A percentile compares a stretch with the other conserved stretches of the same genome.
phyloP scores from a whole-genome alignment of 225 moss, liverwort and hornwort genomes.

The Marchantia polymorpha region DNA sequence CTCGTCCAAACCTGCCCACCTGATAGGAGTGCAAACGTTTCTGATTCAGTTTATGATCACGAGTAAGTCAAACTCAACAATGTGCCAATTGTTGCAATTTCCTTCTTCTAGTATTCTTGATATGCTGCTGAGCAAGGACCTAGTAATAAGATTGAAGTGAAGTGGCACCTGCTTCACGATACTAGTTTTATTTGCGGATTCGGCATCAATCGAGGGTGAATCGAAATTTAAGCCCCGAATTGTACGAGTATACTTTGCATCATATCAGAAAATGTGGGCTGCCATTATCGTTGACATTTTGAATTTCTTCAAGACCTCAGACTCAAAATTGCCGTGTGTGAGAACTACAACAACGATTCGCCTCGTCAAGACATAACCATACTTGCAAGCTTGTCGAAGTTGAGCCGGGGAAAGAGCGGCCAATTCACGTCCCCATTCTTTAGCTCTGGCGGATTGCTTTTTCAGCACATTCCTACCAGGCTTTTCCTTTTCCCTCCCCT shows the following conservation, averaged over 20 bases:
- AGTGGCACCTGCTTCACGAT: too few relatives aligned
- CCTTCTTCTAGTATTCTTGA: not conserved
- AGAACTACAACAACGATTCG: not conserved
- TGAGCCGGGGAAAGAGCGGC: slow-evolving; percentile 64
- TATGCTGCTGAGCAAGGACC: not conserved
- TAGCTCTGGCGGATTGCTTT: slow-evolving; percentile 63
- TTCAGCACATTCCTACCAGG: slow-evolving; percentile 74
- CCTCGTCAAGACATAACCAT: not conserved
- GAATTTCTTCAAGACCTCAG: not conserved
- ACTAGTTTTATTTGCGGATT: too few relatives aligned
- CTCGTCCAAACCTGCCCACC: slow-evolving; percentile 82
- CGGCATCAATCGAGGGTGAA: too few relatives aligned
- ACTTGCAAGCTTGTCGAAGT: slow-evolving; percentile 82
- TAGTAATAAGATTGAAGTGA: not conserved
- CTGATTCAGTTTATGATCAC: not conserved
- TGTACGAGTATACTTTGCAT: not conserved
- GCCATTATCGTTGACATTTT: not conserved
- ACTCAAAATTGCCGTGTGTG: not conserved
- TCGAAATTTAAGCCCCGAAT: too few relatives aligned
- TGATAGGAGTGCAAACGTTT: slow-evolving; percentile 24
- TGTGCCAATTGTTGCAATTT: not conserved
- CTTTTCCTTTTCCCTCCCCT: slow-evolving; percentile 44
- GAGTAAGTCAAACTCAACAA: not conserved
- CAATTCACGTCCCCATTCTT: slow-evolving; percentile 67
- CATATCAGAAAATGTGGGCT: not conserved